A percentile compares a stretch with the other conserved stretches of the same genome.
These are phyloP conservation scores for Botrytis aclada DNA, from an alignment of 2,329 filamentous ascomycete species.

Conservation along the genomic window DNA sequence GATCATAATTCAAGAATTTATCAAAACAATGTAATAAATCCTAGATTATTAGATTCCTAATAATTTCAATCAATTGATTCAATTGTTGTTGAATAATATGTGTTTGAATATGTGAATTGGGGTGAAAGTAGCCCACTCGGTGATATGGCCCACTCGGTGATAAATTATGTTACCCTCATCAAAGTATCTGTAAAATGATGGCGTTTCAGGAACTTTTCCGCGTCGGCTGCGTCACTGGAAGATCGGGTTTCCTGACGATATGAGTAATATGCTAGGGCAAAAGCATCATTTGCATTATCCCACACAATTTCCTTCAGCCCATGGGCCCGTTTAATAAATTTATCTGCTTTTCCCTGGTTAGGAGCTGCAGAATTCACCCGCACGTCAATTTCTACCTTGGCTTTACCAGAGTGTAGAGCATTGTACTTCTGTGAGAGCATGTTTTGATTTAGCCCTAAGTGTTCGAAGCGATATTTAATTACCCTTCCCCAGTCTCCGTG, in stretches of 20 bases:
- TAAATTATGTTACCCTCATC: too few relatives aligned
- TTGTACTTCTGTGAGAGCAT: background rate
- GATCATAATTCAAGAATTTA: too few relatives aligned
- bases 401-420: background rate
- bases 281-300: background rate
- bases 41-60: too few relatives aligned
- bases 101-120: too few relatives aligned
- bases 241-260: background rate
- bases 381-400: background rate
- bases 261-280: background rate
- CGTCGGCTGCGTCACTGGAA: background rate
- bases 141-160: too few relatives aligned
- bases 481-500: background rate
- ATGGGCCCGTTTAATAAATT: background rate
- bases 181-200: background rate
- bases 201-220: background rate
- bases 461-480: background rate
- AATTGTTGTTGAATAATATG: too few relatives aligned
- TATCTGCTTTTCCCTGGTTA: background rate
- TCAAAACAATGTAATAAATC: too few relatives aligned
- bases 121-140: too few relatives aligned
- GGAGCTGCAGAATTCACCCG: background rate
- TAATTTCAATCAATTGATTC: too few relatives aligned
- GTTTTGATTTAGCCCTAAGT: background rate
- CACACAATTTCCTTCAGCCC: background rate